phyloP scores from a whole-genome alignment of 2,329 filamentous ascomycete species.

The Aspergillus texensis region DNA sequence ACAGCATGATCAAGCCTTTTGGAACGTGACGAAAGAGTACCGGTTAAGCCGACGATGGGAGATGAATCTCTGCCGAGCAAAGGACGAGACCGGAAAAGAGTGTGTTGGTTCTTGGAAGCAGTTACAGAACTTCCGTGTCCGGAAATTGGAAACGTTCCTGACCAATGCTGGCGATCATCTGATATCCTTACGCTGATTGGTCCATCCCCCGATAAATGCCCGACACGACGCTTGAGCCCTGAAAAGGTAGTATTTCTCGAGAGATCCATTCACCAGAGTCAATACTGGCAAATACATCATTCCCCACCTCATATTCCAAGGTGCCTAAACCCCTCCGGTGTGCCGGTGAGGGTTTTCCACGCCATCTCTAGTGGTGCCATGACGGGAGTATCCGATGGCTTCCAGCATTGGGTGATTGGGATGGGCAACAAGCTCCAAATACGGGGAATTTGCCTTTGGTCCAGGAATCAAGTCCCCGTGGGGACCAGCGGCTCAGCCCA shows the following conservation, averaged over 20 bases:
- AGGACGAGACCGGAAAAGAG: not conserved
- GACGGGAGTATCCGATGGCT: not conserved
- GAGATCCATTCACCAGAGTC: not conserved
- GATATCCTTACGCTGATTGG: conserved; percentile 26
- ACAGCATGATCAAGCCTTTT: not conserved
- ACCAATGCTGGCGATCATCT: conserved; percentile 17
- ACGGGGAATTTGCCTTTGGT: not conserved
- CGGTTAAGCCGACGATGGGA: not conserved
- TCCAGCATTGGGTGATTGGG: not conserved
- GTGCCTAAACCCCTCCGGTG: not conserved
- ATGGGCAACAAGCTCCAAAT: not conserved
- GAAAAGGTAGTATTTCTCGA: not conserved
- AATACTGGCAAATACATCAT: not conserved
- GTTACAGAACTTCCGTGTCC: not conserved
- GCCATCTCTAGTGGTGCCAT: not conserved
- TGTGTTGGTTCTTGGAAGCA: not conserved
- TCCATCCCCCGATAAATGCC: conserved; percentile 31
- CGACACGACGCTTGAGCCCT: conserved; percentile 16
- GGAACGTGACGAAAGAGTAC: not conserved
- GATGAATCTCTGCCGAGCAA: not conserved
- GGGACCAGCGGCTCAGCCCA: not conserved
- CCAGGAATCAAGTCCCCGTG: not conserved
- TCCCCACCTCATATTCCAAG: not conserved
- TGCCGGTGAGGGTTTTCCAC: not conserved
- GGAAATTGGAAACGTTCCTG: not conserved